Percentiles rank a stretch among this genome's conserved stretches.
Conservation (phyloP, 169 alveolate species). For the Eimeria zaria region DNA sequence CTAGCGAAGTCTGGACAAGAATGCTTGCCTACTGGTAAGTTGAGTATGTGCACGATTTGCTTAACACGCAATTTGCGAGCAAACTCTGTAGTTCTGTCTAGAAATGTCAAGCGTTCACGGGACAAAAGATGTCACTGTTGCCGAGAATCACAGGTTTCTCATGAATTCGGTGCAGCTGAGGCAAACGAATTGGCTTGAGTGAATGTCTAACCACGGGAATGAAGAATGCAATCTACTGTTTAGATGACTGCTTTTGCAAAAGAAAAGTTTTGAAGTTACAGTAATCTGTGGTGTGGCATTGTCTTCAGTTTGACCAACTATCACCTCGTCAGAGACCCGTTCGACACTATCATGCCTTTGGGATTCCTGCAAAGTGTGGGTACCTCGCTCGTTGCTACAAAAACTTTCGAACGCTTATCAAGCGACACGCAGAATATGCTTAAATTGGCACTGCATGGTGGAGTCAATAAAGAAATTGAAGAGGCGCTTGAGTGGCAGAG, state of each 20-base stretch:
- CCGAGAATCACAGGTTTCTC: neutral
- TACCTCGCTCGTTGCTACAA: neutral
- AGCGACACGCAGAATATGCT: constrained; percentile 42
- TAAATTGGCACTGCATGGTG: neutral
- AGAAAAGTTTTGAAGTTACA: neutral
- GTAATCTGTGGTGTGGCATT: neutral
- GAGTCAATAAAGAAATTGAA: neutral
- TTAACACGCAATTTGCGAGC: neutral
- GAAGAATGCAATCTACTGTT: neutral
- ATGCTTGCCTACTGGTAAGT: constrained; percentile 75
- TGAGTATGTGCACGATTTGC: neutral
- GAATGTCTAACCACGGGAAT: neutral
- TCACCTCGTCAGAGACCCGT: constrained; percentile 76
- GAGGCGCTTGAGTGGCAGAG: constrained; percentile 52
- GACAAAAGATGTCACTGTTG: neutral
- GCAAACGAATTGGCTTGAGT: neutral
- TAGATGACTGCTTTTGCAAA: neutral
- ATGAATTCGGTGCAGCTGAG: neutral
- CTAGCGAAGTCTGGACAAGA: constrained; percentile 66
- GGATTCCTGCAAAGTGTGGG: constrained; percentile 1
- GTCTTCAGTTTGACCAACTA: constrained; percentile 70
- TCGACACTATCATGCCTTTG: constrained; percentile 20
- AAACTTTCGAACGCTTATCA: neutral
- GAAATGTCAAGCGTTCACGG: neutral
- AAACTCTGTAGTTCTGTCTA: neutral